These are phyloP conservation scores for Perilla frutescens DNA, from an alignment of 257 asterid species.

Conservation along the genomic window DNA sequence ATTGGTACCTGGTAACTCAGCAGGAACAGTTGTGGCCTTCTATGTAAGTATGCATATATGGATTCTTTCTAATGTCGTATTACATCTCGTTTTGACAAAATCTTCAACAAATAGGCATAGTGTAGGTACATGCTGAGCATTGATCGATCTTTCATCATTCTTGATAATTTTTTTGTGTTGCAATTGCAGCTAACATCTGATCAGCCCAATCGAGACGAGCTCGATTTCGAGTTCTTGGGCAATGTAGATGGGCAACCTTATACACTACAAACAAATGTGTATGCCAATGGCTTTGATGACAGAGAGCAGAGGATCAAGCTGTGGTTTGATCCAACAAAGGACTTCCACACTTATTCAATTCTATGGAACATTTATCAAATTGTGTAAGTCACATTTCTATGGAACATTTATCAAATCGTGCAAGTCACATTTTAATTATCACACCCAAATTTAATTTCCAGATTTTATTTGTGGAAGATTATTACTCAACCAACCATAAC, in stretches of 20 bases:
- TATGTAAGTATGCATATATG: slow-evolving; percentile 58
- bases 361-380: slow-evolving; percentile 87
- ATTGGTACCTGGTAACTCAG: slow-evolving; percentile 80
- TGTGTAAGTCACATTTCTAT: slow-evolving; percentile 68
- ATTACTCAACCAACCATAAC: no score
- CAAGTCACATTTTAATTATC: slow-evolving; percentile 40
- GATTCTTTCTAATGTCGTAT: no score
- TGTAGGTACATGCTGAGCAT: no score
- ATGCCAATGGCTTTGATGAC: slow-evolving; percentile 65
- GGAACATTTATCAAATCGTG: slow-evolving; percentile 94
- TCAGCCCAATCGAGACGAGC: slow-evolving; percentile 71
- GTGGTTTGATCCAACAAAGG: slow-evolving; percentile 94
- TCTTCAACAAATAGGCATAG: no score
- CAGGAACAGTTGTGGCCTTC: slow-evolving; percentile 88
- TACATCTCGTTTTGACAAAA: no score
- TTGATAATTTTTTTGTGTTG: no score
- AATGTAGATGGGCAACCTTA: slow-evolving; percentile 66
- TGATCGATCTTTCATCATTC: no score
- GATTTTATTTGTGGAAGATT: no score
- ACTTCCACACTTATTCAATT: slow-evolving; percentile 84
- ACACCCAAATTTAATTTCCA: no score
- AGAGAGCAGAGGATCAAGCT: slow-evolving; percentile 78
- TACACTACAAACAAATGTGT: slow-evolving; percentile 81
- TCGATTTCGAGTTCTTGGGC: slow-evolving; percentile 96
- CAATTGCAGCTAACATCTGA: slow-evolving; percentile 64